These are phyloP conservation scores for Colletotrichum zoysiae DNA, from an alignment of 2,329 filamentous ascomycete genomes.

Conservation along the genomic window DNA sequence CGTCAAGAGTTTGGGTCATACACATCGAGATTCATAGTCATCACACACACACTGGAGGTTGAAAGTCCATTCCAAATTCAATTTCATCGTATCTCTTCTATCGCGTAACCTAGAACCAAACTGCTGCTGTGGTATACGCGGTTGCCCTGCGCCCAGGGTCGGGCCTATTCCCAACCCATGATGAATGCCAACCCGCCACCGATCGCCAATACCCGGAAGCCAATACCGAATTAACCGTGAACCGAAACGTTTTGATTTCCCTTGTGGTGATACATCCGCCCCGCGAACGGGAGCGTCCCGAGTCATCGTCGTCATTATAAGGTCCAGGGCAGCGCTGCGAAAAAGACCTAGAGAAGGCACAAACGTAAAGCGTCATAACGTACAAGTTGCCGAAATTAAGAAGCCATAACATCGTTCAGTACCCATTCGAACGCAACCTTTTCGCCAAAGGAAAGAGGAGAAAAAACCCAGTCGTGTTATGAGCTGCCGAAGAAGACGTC, in stretches of 20 bases:
- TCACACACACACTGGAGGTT: background rate
- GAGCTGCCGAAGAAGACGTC: constrained; percentile 65
- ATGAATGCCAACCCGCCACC: constrained; percentile 10
- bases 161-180: constrained; percentile 8
- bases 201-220: constrained; percentile 20
- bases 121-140: constrained; percentile 7
- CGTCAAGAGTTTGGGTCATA: background rate
- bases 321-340: constrained; percentile 18
- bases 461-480: constrained; percentile 35
- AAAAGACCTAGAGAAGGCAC: constrained; percentile 15
- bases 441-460: constrained; percentile 1
- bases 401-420: constrained; percentile 32
- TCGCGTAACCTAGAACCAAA: constrained; percentile 7
- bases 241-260: constrained; percentile 14
- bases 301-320: constrained; percentile 37
- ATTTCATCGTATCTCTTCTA: constrained; percentile 37
- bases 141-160: constrained; percentile 12
- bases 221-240: constrained; percentile 10
- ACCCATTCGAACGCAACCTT: constrained; percentile 14
- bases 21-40: constrained; percentile 9
- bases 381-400: constrained; percentile 23
- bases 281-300: constrained; percentile 25
- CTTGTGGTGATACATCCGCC: constrained; percentile 34
- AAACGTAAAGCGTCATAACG: constrained; percentile 37
- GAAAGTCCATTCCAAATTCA: constrained; percentile 32